Base-by-base conservation (phyloP, 1,139 yeast genomes). In the Ogataea hybrid region DNA sequence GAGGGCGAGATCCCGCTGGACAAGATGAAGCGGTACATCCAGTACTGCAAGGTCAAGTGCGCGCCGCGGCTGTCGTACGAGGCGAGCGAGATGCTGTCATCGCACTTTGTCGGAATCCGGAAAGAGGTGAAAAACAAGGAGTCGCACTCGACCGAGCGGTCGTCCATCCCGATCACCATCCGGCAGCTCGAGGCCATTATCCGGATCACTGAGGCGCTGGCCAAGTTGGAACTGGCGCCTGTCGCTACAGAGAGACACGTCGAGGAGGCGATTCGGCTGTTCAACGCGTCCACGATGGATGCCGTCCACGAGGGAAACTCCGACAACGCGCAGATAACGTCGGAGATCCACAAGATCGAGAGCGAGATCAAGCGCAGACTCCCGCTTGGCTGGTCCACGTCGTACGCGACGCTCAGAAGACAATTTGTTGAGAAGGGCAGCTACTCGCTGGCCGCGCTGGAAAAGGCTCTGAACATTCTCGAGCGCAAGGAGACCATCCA, bases 161-260 rank as follows among this genome's bases (percentile, higher is more conserved):
- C 97, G 0, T 85, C 96, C 1, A 92, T 94, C 59, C 99, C 99
- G 20, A 92, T 94, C 58, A 94, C 99, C 0, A 81, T 94, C 32
- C 89, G 99, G 74, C 99, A 94, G 69, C 73, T 94, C 51, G 99
- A 94, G 67, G 98, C 99, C 33, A 88, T 94, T 54, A 80, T 92
- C 40, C 92, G 99, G 71, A 94, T 92, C 43, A 81, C 97, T 1
- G 99, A 94, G 66, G 80, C 96, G 3, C 70, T 94, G 47, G 98
- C 98, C 14, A 94, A 94, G 62, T 65, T 94, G 49, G 81, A 83
- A 44, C 70, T 94, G 43, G 75, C 84, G 8, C 94, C 97, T 1
- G 75, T 89, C 16, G 97, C 97, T 3, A 77, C 81, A 3, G 94
- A 81, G 53, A 84, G 79, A 49, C 97, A 94, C 59, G 98, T 92